These are phyloP conservation scores for Dioscorea dumetorum DNA, from an alignment of 106 monocot species.

Conservation along the genomic window DNA sequence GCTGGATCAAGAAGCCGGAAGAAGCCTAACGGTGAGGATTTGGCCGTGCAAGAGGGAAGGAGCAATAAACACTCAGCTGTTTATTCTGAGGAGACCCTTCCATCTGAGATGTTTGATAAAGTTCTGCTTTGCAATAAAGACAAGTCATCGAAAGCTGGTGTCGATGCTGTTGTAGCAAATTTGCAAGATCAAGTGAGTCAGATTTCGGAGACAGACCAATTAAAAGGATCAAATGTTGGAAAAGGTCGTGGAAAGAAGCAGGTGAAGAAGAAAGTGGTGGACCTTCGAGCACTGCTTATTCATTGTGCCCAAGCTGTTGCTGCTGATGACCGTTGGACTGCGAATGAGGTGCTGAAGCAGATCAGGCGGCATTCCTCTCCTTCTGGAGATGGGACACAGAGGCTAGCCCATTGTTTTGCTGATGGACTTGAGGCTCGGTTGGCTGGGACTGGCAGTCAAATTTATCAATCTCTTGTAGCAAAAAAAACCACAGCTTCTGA, in stretches of 20 bases:
- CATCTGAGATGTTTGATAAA: conserved; percentile 54
- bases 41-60: conserved; percentile 54
- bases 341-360: conserved; percentile 58
- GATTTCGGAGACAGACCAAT: conserved; percentile 9
- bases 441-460: conserved; percentile 81
- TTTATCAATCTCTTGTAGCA: conserved; percentile 43
- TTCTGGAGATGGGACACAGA: conserved; percentile 62
- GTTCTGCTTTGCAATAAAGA: conserved; percentile 39
- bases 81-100: conserved; percentile 31
- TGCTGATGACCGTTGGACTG: conserved; percentile 52
- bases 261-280: conserved; percentile 59
- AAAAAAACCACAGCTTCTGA: conserved; percentile 44
- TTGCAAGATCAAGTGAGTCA: conserved; percentile 29
- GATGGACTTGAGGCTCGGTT: conserved; percentile 85
- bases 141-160: conserved; percentile 6
- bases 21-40: conserved; percentile 31
- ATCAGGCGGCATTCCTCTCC: conserved; percentile 77
- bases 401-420: conserved; percentile 66
- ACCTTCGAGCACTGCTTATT: conserved; percentile 62
- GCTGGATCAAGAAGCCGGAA: conserved; percentile 25
- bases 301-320: conserved; percentile 87
- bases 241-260: conserved; percentile 48
- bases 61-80: conserved; percentile 57
- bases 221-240: conserved; percentile 27
- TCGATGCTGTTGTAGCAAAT: conserved; percentile 21